Percentiles rank a stretch among this genome's conserved stretches.
These are phyloP conservation scores for Rhytidhysteron rufulum DNA, from an alignment of 2,329 filamentous ascomycete species.

Conservation along the genomic window DNA sequence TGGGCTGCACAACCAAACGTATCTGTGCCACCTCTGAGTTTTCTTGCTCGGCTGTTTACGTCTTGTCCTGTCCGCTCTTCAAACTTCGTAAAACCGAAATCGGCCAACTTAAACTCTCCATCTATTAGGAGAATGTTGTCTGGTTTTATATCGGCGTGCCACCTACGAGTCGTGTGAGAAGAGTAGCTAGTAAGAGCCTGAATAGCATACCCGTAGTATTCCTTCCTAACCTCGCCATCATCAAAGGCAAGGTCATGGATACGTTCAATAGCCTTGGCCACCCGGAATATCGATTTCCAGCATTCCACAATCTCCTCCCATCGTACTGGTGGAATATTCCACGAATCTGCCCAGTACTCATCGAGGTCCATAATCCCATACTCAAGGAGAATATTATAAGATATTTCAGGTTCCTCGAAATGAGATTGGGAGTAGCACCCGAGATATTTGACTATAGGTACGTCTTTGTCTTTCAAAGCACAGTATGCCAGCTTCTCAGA, in stretches of 20 bases:
- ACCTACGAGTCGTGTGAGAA: not conserved
- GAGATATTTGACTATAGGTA: conserved; percentile 13
- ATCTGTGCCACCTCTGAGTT: conserved; percentile 26
- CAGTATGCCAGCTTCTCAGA: conserved; percentile 27
- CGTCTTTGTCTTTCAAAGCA: conserved; percentile 13
- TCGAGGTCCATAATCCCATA: not conserved
- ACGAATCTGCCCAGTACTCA: not conserved
- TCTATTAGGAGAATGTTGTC: conserved; percentile 13
- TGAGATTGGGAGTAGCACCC: conserved; percentile 4
- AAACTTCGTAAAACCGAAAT: conserved; percentile 34
- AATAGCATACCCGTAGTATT: not conserved
- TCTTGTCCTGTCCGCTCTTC: conserved; percentile 1
- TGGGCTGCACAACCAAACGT: conserved; percentile 39
- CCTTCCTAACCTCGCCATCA: not conserved
- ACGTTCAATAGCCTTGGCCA: not conserved
- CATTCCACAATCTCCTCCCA: not conserved
- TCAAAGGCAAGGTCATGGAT: not conserved
- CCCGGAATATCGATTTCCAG: not conserved
- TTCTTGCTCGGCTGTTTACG: conserved; percentile 2
- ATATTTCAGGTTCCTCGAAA: not conserved
- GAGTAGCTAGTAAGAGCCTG: not conserved
- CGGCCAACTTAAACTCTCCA: conserved; percentile 36
- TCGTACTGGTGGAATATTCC: conserved; percentile 10
- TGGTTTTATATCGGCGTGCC: not conserved
- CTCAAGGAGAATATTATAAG: not conserved